These are phyloP conservation scores for Cenchrus americanus DNA, from an alignment of 176 grass and related monocot genomes.

Conservation along the genomic window DNA sequence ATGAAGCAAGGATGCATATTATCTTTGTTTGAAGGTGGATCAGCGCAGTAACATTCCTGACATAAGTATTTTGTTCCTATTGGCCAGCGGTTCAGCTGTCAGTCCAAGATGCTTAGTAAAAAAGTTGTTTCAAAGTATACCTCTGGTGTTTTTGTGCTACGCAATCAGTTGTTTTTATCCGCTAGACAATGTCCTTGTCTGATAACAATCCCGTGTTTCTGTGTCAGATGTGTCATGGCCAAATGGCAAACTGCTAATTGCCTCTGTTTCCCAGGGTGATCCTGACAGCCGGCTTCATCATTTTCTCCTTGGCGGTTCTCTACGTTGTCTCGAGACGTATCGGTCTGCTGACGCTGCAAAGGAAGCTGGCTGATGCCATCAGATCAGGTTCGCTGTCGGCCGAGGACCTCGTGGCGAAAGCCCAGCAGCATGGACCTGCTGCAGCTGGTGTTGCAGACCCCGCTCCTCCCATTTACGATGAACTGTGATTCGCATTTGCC, in stretches of 20 bases:
- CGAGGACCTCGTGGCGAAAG: conserved; percentile 50
- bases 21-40: not conserved
- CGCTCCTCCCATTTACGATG: conserved; percentile 45
- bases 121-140: not conserved
- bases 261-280: conserved; percentile 66
- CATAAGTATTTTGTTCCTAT: not conserved
- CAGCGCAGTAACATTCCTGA: not conserved
- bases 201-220: not conserved
- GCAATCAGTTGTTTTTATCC: not conserved
- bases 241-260: conserved; percentile 1
- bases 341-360: conserved; percentile 72
- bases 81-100: not conserved
- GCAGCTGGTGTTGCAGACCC: conserved; percentile 13
- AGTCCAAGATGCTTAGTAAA: not conserved
- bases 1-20: not conserved
- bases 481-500: conserved; percentile 54
- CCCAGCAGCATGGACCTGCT: conserved; percentile 35
- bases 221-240: not conserved
- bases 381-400: conserved; percentile 68
- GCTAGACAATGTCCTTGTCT: not conserved
- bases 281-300: conserved; percentile 63
- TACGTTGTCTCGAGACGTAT: conserved; percentile 72
- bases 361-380: conserved; percentile 77
- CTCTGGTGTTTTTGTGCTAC: not conserved
- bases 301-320: conserved; percentile 69